Conservation (phyloP, 2,329 filamentous ascomycete genomes). For the Botrytis medusae region DNA sequence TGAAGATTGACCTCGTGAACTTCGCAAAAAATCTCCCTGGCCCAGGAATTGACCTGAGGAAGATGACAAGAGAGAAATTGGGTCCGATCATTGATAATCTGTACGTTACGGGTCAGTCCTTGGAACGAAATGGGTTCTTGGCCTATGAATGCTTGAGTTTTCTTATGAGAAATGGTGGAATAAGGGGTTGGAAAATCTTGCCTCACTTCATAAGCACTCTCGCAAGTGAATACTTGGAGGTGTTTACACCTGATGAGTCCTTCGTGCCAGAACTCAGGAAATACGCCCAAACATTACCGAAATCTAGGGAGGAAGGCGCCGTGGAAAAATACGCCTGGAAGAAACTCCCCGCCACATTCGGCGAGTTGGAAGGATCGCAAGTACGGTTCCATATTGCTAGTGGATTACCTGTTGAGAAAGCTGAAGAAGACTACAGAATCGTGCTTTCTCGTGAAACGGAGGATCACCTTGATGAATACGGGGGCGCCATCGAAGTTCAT, state of each 20-base stretch:
- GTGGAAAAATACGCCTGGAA: not conserved
- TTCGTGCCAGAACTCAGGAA: not conserved
- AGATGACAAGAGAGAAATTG: not conserved
- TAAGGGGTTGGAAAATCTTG: not conserved
- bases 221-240: not conserved
- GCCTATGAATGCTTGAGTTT: not conserved
- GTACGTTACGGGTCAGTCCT: not conserved
- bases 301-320: not conserved
- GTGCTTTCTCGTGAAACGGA: not conserved
- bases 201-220: not conserved
- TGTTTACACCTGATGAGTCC: not conserved
- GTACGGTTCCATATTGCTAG: not conserved
- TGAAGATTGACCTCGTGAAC: conserved; percentile 12
- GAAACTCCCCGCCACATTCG: not conserved
- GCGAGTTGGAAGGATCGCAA: not conserved
- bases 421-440: not conserved
- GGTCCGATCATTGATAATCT: not conserved
- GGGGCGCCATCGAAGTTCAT: not conserved
- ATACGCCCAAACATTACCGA: not conserved
- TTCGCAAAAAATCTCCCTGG: not conserved
- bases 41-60: not conserved
- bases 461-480: not conserved
- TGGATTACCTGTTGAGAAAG: not conserved
- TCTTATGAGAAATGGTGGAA: conserved; percentile 7
- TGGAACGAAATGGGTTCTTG: not conserved